Base-by-base conservation (phyloP, 805 yeast genomes). In the Nakazawaea sp. region DNA sequence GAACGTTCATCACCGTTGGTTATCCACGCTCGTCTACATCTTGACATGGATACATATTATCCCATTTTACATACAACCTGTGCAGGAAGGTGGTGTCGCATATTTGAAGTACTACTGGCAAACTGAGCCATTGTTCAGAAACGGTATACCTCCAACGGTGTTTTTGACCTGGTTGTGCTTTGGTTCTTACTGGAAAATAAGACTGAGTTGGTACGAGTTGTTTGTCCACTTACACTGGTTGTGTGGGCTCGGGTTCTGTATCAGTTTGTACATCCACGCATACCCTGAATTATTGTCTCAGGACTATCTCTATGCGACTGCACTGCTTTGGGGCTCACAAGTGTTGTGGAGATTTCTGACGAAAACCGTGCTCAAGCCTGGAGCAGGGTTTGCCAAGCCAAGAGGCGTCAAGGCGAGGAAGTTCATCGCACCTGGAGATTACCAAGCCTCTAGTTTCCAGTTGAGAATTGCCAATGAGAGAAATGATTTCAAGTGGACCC, bases 171-270 rank as follows among this genome's bases (percentile, higher is more conserved):
- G 67, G 32, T 51, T 75, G 25, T 69, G 77, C 45, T 38, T 67
- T 13, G 52, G 58, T 15, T 66, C 74, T 6, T 62, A 68, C 24
- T 55, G 66, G 3, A 45, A 52, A 35, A 43, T 73, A 28, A 56
- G 80, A 42, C 56, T 53, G 13, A 33, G 42, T 13, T 47, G 53
- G 31, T 74, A 75, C 45, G 81, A 75, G 47, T 44, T 59, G 1
- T 75, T 73, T 48, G 54, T 66, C 41, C 75, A 72, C 42, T 35
- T 62, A 7, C 81, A 75, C 51, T 75, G 81, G 81, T 43, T 69
- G 11, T 43, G 63, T 32, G 81, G 73, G 0, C 45, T 70, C 27
- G 77, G 67, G 0, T 72, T 65, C 47, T 59, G 65, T 41, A 72
- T 63, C 15, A 57, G 71, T 6, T 52, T 75, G 43, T 61, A 62